Conservation (phyloP, 495 filamentous ascomycete species). For the Aspergillus avenaceus region DNA sequence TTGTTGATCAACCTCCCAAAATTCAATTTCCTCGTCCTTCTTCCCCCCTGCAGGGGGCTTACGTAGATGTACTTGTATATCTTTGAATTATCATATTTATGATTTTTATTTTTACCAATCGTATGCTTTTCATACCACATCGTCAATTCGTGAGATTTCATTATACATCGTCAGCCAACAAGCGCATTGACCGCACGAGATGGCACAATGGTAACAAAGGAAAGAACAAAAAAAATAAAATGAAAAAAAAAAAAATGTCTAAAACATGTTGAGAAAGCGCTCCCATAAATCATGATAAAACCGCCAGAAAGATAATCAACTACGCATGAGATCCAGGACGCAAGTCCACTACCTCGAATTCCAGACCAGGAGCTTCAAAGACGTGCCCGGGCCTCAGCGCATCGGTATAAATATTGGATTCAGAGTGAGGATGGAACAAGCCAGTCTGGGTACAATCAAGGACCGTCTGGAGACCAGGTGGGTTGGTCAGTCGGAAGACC, state of each 20-base stretch:
- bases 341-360: slow-evolving; percentile 77
- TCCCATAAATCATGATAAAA: slow-evolving; percentile 4
- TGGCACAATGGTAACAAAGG: neutral
- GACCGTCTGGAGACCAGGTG: slow-evolving; percentile 79
- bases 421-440: slow-evolving; percentile 77
- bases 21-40: too few relatives aligned
- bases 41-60: too few relatives aligned
- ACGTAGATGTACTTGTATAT: too few relatives aligned
- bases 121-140: too few relatives aligned
- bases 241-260: neutral
- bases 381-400: slow-evolving; percentile 83
- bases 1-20: too few relatives aligned
- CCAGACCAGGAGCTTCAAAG: slow-evolving; percentile 66
- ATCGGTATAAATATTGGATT: slow-evolving; percentile 76
- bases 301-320: slow-evolving; percentile 1
- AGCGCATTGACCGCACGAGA: neutral
- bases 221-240: neutral
- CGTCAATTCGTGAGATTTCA: too few relatives aligned
- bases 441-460: slow-evolving; percentile 69
- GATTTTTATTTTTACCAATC: too few relatives aligned
- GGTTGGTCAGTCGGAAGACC: slow-evolving; percentile 87
- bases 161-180: too few relatives aligned
- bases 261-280: neutral
- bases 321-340: slow-evolving; percentile 39
- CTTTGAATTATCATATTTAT: too few relatives aligned